phyloP scores from a whole-genome alignment of 495 filamentous ascomycete genomes.

The Hypoxylon subgilvum region DNA sequence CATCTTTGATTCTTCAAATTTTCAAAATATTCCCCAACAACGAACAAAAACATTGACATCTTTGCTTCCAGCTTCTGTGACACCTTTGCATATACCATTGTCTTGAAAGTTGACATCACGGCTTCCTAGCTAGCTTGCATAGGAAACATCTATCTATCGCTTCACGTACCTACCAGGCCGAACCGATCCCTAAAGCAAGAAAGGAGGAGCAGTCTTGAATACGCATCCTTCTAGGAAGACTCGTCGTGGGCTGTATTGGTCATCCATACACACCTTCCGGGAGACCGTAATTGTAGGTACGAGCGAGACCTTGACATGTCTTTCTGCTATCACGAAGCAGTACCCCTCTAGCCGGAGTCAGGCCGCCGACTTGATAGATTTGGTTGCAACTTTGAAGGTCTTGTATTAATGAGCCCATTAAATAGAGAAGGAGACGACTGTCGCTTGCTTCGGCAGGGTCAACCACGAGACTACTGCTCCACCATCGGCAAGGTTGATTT shows the following conservation, averaged over 20 bases:
- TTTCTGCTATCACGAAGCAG: slow-evolving; percentile 3
- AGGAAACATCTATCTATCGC: neutral
- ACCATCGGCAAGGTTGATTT: no score
- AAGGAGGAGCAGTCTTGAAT: slow-evolving; percentile 27
- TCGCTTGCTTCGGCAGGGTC: slow-evolving; percentile 8
- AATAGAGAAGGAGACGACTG: slow-evolving; percentile 31
- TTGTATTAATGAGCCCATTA: slow-evolving; percentile 25
- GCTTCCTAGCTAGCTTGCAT: slow-evolving; percentile 5
- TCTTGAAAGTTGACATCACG: slow-evolving; percentile 9
- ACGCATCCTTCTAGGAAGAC: slow-evolving; percentile 11
- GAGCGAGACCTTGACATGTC: neutral
- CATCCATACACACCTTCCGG: slow-evolving; percentile 21
- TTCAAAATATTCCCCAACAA: slow-evolving; percentile 15
- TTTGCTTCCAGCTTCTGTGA: slow-evolving; percentile 8
- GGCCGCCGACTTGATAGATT: slow-evolving; percentile 11
- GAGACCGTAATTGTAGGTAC: slow-evolving; percentile 25
- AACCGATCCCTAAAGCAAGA: neutral
- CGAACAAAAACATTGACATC: slow-evolving; percentile 7
- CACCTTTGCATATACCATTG: slow-evolving; percentile 31
- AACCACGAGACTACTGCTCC: slow-evolving; percentile 7
- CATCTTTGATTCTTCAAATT: slow-evolving; percentile 25
- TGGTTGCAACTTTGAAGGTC: slow-evolving; percentile 2
- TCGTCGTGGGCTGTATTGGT: slow-evolving; percentile 35
- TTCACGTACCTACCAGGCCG: no score
- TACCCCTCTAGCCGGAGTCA: slow-evolving; percentile 5